Conservation (phyloP, 108 stramenopile genomes). For the Cyclotella kingstonii region DNA sequence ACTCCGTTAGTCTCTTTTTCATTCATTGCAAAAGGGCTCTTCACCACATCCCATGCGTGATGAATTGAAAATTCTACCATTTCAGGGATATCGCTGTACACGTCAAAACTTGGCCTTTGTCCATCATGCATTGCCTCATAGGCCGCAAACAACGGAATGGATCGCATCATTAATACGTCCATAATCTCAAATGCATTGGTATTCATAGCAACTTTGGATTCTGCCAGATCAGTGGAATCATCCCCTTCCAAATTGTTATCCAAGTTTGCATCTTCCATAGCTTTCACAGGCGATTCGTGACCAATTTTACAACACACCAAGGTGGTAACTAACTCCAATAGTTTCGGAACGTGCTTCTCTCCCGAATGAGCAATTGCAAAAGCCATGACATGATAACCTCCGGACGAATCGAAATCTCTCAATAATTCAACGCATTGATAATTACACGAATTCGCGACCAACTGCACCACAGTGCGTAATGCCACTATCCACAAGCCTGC, state of each 20-base stretch:
- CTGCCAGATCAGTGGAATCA: constrained; percentile 29
- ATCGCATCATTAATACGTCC: constrained; percentile 72
- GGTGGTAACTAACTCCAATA: constrained; percentile 74
- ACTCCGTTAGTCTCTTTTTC: constrained; percentile 23
- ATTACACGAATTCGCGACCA: constrained; percentile 72
- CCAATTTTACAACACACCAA: constrained; percentile 63
- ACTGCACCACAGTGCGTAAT: constrained; percentile 69
- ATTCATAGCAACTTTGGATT: constrained; percentile 59
- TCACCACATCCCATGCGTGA: constrained; percentile 40
- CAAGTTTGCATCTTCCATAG: constrained; percentile 20
- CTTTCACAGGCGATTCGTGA: constrained; percentile 10
- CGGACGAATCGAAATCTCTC: constrained; percentile 86
- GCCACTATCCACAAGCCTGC: constrained; percentile 87
- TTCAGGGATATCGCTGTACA: constrained; percentile 10
- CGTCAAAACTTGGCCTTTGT: constrained; percentile 42
- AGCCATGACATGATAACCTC: constrained; percentile 81
- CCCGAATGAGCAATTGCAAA: constrained; percentile 74
- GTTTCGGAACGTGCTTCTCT: constrained; percentile 60
- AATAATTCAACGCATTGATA: constrained; percentile 74
- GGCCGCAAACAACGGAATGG: constrained; percentile 59
- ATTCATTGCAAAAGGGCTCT: constrained; percentile 2
- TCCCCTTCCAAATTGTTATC: not conserved
- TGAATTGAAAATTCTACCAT: constrained; percentile 57
- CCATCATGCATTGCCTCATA: constrained; percentile 54
- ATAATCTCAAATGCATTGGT: constrained; percentile 72